Conservation (phyloP, 1,139 yeast genomes). For the Candida glucosophila region DNA sequence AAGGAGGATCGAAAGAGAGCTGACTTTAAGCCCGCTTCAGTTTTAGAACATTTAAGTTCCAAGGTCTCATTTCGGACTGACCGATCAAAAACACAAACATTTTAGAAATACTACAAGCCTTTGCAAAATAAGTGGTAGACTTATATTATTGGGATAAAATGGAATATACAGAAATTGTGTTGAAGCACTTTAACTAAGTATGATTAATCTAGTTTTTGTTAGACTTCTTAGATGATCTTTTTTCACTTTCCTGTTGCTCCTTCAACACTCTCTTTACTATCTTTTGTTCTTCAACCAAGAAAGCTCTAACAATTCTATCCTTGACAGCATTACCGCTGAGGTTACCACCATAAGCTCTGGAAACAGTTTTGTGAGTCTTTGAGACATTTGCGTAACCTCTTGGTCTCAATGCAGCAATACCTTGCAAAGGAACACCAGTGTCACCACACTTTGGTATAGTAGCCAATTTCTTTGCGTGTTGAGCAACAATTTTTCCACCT, state of each 20-base stretch:
- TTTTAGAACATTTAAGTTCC: no score
- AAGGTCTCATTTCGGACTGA: no score
- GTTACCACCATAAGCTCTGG: constrained; percentile 99
- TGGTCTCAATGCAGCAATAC: constrained; percentile 94
- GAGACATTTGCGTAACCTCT: constrained; percentile 93
- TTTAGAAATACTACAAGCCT: no score
- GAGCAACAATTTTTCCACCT: constrained; percentile 97
- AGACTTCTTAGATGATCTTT: constrained; percentile 35
- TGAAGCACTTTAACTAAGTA: neutral
- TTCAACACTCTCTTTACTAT: constrained; percentile 97
- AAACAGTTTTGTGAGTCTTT: constrained; percentile 95
- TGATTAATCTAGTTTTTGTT: constrained; percentile 25
- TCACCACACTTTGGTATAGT: constrained; percentile 99
- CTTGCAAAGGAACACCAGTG: constrained; percentile 88
- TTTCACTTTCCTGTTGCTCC: constrained; percentile 86
- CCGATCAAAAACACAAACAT: no score
- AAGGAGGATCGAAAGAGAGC: no score
- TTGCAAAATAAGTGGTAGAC: no score
- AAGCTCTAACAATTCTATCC: constrained; percentile 98
- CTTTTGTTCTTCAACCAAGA: constrained; percentile 99
- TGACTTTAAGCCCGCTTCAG: no score
- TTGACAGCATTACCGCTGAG: constrained; percentile 98
- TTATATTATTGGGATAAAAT: no score
- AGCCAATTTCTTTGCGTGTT: constrained; percentile 92
- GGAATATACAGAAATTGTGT: constrained; percentile 1